phyloP scores from a whole-genome alignment of 495 filamentous ascomycete species.

The Stereocaulon alpinum region DNA sequence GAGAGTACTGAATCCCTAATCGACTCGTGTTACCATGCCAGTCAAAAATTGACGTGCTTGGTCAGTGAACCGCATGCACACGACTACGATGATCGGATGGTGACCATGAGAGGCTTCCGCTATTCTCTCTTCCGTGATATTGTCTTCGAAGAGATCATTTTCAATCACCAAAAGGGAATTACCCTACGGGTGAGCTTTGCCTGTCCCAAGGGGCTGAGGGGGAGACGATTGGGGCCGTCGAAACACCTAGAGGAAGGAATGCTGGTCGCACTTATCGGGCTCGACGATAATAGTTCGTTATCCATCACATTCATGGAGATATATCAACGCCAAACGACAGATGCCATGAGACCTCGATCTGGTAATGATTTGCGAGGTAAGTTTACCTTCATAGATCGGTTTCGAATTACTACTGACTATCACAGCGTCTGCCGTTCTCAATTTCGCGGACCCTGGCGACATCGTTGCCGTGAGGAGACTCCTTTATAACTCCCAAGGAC shows the following conservation, averaged over 20 bases:
- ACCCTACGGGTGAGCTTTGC: constrained; percentile 20
- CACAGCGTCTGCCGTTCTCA: constrained; percentile 17
- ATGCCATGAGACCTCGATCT: constrained; percentile 19
- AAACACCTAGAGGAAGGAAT: constrained; percentile 23
- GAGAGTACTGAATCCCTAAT: constrained; percentile 19
- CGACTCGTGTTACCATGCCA: constrained; percentile 23
- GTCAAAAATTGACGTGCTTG: constrained; percentile 13
- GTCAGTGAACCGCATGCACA: neutral
- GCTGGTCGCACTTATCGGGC: constrained; percentile 24
- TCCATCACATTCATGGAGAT: constrained; percentile 24
- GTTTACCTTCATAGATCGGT: neutral
- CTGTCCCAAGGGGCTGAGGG: constrained; percentile 21
- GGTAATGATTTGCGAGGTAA: constrained; percentile 23
- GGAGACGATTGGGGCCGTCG: constrained; percentile 13
- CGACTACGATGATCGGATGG: constrained; percentile 20
- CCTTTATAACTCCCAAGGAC: constrained; percentile 12
- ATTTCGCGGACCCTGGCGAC: constrained; percentile 18
- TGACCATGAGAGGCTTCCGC: constrained; percentile 14
- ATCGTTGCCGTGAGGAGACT: constrained; percentile 16
- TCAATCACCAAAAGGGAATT: constrained; percentile 13
- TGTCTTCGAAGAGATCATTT: constrained; percentile 18
- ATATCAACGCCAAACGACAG: constrained; percentile 19
- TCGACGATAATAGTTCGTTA: constrained; percentile 14
- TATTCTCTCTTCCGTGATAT: constrained; percentile 24
- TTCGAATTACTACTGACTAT: neutral